Conservation (phyloP, 2,329 filamentous ascomycete genomes). For the Graphium sp. region DNA sequence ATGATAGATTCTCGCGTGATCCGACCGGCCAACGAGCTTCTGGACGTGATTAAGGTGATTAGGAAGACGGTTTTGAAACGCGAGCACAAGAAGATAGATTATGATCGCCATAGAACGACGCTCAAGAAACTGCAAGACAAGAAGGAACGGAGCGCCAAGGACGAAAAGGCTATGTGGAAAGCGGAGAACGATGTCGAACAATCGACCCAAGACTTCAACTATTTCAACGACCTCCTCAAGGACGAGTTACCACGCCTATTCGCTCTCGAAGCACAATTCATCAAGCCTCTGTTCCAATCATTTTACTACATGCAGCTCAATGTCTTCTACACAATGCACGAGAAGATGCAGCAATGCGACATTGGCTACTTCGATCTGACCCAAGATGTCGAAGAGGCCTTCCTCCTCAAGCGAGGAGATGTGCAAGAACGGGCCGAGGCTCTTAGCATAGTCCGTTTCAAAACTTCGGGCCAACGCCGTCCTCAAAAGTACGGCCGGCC, state of each 20-base stretch:
- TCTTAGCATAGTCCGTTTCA: conserved; percentile 77
- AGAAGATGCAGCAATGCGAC: conserved; percentile 93
- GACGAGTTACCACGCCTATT: conserved; percentile 91
- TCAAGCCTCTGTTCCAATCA: conserved; percentile 90
- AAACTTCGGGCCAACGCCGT: conserved; percentile 59
- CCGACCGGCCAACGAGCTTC: conserved; percentile 78
- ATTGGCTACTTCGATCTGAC: conserved; percentile 96
- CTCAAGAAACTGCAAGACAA: conserved; percentile 96
- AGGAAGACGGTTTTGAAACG: conserved; percentile 78
- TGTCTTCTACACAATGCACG: conserved; percentile 95
- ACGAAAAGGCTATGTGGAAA: conserved; percentile 94
- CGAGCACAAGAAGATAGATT: conserved; percentile 95
- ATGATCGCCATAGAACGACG: conserved; percentile 66
- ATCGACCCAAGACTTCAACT: conserved; percentile 90
- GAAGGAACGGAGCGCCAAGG: conserved; percentile 89
- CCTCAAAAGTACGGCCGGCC: conserved; percentile 43
- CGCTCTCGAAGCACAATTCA: conserved; percentile 78
- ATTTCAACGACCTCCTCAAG: conserved; percentile 95
- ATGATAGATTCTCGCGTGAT: conserved; percentile 93
- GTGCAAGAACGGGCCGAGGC: conserved; percentile 73
- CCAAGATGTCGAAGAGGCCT: conserved; percentile 80
- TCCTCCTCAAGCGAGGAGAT: conserved; percentile 74
- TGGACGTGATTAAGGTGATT: conserved; percentile 90
- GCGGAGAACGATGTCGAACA: conserved; percentile 82
- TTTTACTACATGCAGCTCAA: conserved; percentile 99